Evolutionary conservation across 805 yeast species (phyloP), one percentile per base, ranked within the genome.

Genomic region (Ogataea trehalophila): DNA sequence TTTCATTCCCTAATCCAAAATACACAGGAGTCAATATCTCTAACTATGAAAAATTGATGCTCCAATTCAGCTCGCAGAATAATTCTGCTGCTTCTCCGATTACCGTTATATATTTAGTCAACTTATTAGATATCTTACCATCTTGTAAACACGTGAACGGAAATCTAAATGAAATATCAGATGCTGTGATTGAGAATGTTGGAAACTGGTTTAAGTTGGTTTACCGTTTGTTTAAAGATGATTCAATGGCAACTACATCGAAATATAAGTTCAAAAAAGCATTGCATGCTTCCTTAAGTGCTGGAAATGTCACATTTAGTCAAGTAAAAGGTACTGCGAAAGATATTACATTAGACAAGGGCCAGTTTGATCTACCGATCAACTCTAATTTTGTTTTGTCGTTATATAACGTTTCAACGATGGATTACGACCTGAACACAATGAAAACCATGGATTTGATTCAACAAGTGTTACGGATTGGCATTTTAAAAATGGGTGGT

Each of bases 391-490:
- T 51, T 6, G 16, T 39, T 6, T 33, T 39, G 8, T 14, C 57
- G 17, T 29, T 53, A 3, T 18, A 49, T 18, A 50, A 55, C 35
- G 39, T 49, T 2, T 41, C 57, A 2, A 15, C 41, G 8, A 46
- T 54, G 42, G 41, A 45, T 9, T 62, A 60, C 46, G 52, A 51
- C 23, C 45, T 57, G 13, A 48, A 43, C 7, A 53, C 50, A 3
- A 48, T 55, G 40, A 44, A 47, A 13, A 43, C 45, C 7, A 47
- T 63, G 14, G 67, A 63, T 41, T 54, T 48, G 31, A 33, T 60
- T 22, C 67, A 63, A 43, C 67, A 63, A 39, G 16, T 54, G 5
- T 34, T 61, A 23, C 51, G 66, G 22, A 42, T 53, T 11, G 39
- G 56, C 9, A 47, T 52, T 43, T 29, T 53, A 13, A 48, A 48